These are phyloP conservation scores for Rhodofomes roseus DNA, from an alignment of 1,284 basidiomycete species.

Conservation along the genomic window DNA sequence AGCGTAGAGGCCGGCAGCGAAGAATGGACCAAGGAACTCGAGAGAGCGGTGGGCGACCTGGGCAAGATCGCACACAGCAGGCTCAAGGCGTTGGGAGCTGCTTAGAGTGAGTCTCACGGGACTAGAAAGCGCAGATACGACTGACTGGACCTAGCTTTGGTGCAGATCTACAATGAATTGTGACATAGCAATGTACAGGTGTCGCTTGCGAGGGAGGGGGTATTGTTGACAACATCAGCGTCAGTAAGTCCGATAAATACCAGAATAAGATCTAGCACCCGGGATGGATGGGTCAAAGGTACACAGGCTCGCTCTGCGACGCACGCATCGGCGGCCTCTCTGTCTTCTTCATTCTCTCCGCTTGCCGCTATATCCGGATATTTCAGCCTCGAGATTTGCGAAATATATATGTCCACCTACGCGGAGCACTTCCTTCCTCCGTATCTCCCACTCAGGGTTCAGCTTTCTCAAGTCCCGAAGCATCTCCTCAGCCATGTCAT, in stretches of 20 bases:
- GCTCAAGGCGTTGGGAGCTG: conserved; percentile 39
- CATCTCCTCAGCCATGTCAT: conserved; percentile 26
- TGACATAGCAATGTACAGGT: neutral
- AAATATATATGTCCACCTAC: conserved; percentile 20
- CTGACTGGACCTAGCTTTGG: neutral
- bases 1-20: conserved; percentile 39
- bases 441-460: conserved; percentile 61
- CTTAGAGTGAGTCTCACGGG: conserved; percentile 8
- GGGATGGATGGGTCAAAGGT: neutral
- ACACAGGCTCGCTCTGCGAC: conserved; percentile 2
- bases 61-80: conserved; percentile 74
- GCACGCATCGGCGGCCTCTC: conserved; percentile 10
- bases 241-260: conserved; percentile 16
- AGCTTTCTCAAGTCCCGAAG: conserved; percentile 43
- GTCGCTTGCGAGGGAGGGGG: neutral
- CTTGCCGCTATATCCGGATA: conserved; percentile 14
- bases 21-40: conserved; percentile 48
- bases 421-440: conserved; percentile 41
- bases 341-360: conserved; percentile 18
- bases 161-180: neutral
- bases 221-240: neutral
- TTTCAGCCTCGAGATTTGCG: neutral
- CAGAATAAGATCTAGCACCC: conserved; percentile 18
- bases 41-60: conserved; percentile 70
- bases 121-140: neutral